Evolutionary conservation across 371 early-diverging fungal species (phyloP).

Genomic region (Thermomucor indicae-seudaticae): DNA sequence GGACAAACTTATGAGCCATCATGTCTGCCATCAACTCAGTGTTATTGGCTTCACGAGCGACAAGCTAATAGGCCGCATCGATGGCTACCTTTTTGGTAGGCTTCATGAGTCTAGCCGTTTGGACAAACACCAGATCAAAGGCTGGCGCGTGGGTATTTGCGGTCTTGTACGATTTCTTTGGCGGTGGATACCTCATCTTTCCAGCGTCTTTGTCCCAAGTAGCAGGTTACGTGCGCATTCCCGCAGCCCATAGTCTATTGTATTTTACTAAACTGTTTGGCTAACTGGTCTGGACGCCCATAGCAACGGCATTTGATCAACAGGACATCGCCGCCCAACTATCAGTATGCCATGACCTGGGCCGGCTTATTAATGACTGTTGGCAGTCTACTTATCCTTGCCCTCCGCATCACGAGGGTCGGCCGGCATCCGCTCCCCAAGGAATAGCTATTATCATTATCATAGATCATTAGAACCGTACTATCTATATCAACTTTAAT

Average conservation of each 20-base stretch:
- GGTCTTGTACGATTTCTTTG: constrained; percentile 49
- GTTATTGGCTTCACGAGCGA: constrained; percentile 51
- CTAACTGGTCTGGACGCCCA: constrained; percentile 50
- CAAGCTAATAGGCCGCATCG: constrained; percentile 53
- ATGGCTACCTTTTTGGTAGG: constrained; percentile 47
- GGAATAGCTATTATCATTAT: background rate
- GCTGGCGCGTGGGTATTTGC: constrained; percentile 38
- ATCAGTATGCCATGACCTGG: constrained; percentile 17
- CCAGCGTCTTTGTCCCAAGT: constrained; percentile 49
- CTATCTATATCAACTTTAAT: too few species aligned
- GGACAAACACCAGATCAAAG: constrained; percentile 33
- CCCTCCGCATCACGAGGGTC: constrained; percentile 25
- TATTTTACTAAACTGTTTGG: constrained; percentile 49
- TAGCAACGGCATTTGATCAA: constrained; percentile 46
- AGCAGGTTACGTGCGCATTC: constrained; percentile 43
- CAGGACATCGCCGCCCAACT: constrained; percentile 12
- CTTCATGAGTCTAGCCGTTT: constrained; percentile 27
- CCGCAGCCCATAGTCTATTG: constrained; percentile 47
- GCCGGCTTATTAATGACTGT: constrained; percentile 22
- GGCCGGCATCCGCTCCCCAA: constrained; percentile 16
- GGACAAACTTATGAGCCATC: constrained; percentile 40
- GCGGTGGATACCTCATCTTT: constrained; percentile 49
- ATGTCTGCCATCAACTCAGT: constrained; percentile 45
- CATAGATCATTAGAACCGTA: too few species aligned
- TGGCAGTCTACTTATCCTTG: constrained; percentile 25